Conservation (phyloP, 345 rosid species). For the Combretum micranthum region DNA sequence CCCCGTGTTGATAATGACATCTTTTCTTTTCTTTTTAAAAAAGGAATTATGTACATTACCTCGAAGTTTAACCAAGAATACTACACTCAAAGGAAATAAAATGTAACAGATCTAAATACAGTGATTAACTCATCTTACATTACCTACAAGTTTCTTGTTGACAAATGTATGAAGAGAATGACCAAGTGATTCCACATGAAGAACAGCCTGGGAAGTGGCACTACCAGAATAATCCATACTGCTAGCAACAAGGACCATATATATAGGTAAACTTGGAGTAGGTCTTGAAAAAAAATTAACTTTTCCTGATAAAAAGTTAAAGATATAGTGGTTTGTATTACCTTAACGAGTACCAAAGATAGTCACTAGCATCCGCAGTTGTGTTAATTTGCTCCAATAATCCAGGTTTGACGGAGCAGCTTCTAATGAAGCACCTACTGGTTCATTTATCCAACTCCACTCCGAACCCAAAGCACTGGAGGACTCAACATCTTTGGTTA, state of each 20-base stretch:
- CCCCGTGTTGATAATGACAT: no score
- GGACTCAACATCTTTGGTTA: conserved; percentile 35
- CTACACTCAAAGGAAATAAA: no score
- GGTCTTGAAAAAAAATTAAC: no score
- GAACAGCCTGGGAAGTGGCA: conserved; percentile 62
- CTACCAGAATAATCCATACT: conserved; percentile 2
- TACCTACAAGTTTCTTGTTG: conserved; percentile 79
- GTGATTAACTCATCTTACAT: not conserved
- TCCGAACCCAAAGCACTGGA: conserved; percentile 33
- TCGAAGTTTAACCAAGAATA: no score
- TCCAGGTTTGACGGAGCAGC: conserved; percentile 60
- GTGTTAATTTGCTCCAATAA: conserved; percentile 82
- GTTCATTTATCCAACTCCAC: conserved; percentile 84
- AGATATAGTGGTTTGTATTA: conserved; percentile 14
- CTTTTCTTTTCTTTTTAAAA: no score
- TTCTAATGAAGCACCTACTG: conserved; percentile 67
- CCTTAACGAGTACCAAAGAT: conserved; percentile 92
- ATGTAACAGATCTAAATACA: no score
- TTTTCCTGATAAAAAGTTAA: not conserved
- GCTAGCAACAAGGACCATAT: not conserved
- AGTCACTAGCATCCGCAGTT: conserved; percentile 80
- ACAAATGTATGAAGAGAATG: conserved; percentile 76
- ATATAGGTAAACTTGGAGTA: conserved; percentile 3
- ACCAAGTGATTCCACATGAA: conserved; percentile 80
- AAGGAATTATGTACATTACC: no score